Percentiles rank a stretch among this genome's conserved stretches.
Conservation (phyloP, 2,329 filamentous ascomycete genomes). For the Xylaria arbuscula region DNA sequence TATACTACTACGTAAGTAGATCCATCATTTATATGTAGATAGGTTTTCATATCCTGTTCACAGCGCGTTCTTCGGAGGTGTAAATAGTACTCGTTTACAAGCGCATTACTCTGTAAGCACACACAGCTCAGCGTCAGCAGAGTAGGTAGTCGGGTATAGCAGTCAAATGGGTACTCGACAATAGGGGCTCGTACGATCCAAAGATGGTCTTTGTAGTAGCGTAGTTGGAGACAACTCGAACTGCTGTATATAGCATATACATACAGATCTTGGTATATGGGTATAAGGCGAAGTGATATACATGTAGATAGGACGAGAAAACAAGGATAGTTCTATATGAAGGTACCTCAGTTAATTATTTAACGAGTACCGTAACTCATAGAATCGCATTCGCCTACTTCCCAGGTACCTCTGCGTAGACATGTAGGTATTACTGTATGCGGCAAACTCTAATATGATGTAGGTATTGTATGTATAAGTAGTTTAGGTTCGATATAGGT, state of each 20-base stretch:
- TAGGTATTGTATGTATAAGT: not conserved
- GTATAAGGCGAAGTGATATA: constrained; percentile 4
- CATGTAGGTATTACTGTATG: not conserved
- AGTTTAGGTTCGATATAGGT: not conserved
- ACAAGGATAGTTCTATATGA: constrained; percentile 14
- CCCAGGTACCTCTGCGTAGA: not conserved
- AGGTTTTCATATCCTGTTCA: not conserved
- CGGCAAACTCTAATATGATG: not conserved
- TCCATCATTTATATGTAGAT: not conserved
- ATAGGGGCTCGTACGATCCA: constrained; percentile 32
- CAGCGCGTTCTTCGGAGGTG: not conserved
- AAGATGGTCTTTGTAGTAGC: constrained; percentile 9
- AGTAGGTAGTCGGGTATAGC: constrained; percentile 4
- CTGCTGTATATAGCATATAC: constrained; percentile 11
- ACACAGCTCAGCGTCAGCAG: not conserved
- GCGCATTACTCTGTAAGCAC: not conserved
- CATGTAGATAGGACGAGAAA: constrained; percentile 4
- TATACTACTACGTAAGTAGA: not conserved
- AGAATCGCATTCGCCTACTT: not conserved
- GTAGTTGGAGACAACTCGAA: constrained; percentile 29
- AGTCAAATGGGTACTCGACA: constrained; percentile 17
- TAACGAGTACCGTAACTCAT: not conserved
- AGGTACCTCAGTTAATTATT: constrained; percentile 9
- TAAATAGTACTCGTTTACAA: not conserved
- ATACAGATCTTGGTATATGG: constrained; percentile 20